Evolutionary conservation across 139 green algal species (phyloP).

Genomic region (Trebouxia sp.): DNA sequence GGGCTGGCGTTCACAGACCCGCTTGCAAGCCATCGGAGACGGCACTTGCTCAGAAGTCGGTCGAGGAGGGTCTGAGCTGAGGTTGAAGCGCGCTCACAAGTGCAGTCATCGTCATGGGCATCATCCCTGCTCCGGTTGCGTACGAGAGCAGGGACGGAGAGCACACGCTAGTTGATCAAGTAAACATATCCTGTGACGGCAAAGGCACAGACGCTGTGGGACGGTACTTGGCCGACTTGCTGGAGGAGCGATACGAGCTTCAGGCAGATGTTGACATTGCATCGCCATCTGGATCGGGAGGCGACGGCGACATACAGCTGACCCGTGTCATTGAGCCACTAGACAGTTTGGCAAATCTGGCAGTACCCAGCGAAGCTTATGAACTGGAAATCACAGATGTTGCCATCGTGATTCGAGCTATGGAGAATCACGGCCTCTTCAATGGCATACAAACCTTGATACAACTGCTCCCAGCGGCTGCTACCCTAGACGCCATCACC

Average conservation of each 20-base stretch:
- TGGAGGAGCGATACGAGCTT: neutral
- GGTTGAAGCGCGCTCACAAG: too few species aligned
- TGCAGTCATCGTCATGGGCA: neutral
- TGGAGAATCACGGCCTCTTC: slow-evolving; percentile 51
- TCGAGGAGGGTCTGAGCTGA: too few species aligned
- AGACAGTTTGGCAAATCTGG: neutral
- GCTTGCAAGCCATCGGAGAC: too few species aligned
- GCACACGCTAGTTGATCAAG: slow-evolving; percentile 21
- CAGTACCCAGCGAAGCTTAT: slow-evolving; percentile 50
- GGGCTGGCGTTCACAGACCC: too few species aligned
- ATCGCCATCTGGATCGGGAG: neutral
- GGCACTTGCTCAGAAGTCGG: too few species aligned
- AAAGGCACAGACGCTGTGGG: slow-evolving; percentile 7
- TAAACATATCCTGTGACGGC: neutral
- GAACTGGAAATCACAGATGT: slow-evolving; percentile 39
- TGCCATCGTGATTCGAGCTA: slow-evolving; percentile 39
- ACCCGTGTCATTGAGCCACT: neutral
- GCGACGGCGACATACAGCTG: slow-evolving; percentile 19
- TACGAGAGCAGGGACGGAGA: neutral
- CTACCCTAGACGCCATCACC: neutral
- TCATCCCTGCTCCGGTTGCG: neutral
- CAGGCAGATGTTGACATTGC: neutral
- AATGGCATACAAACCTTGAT: slow-evolving; percentile 61
- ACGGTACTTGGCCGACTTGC: neutral
- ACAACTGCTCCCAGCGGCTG: slow-evolving; percentile 47